Conservation (phyloP, 257 asterid genomes). For the Solanum lycopersicoides region DNA sequence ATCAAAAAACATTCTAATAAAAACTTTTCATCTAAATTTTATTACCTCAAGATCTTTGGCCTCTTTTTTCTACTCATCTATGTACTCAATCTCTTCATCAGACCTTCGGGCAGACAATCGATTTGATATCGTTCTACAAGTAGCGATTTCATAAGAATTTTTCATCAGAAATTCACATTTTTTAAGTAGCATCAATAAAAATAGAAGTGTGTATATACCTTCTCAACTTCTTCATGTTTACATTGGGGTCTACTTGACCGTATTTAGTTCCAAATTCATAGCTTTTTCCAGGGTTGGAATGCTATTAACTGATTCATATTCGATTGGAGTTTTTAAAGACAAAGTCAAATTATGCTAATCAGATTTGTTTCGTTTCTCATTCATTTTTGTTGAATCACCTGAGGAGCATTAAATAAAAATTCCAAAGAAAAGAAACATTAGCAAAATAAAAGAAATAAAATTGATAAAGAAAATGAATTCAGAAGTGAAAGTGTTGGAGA, state of each 20-base stretch:
- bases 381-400: not conserved
- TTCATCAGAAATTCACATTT: not conserved
- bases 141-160: not conserved
- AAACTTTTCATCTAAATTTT: not conserved
- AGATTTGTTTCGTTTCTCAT: not conserved
- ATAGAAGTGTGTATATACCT: not conserved
- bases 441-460: not conserved
- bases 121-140: not conserved
- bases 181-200: too few relatives aligned
- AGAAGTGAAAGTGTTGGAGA: not conserved
- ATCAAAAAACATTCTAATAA: not conserved
- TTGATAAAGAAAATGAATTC: too few relatives aligned
- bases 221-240: not conserved
- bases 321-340: not conserved
- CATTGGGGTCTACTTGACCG: not conserved
- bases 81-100: slow-evolving; percentile 9
- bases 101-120: slow-evolving; percentile 48
- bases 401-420: not conserved
- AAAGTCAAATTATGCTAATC: not conserved
- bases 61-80: slow-evolving; percentile 22
- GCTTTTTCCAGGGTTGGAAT: not conserved
- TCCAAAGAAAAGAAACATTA: not conserved
- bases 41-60: slow-evolving; percentile 20
- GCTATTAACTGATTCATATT: not conserved
- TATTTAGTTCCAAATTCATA: not conserved